Conservation (phyloP, 345 rosid species). For the Hevea brasiliensis region DNA sequence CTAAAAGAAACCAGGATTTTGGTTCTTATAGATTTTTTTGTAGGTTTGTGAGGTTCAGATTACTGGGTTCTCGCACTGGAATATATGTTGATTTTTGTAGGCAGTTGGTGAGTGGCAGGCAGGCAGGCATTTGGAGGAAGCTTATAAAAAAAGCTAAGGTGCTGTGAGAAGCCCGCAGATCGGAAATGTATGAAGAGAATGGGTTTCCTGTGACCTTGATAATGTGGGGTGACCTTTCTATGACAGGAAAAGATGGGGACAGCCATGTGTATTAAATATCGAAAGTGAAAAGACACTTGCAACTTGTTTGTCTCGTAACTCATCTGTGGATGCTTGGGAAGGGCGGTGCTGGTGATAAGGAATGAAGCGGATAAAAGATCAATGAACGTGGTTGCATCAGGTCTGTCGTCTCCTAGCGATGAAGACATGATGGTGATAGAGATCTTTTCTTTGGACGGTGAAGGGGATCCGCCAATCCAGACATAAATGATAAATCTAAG, state of each 20-base stretch:
- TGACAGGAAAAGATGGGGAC: not conserved
- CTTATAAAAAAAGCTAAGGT: not conserved
- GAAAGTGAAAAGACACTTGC: no score
- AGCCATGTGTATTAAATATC: not conserved
- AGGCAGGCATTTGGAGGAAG: not conserved
- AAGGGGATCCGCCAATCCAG: no score
- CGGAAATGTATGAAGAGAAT: conserved; percentile 10
- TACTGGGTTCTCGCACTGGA: not conserved
- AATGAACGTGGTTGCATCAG: not conserved
- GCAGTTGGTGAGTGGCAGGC: not conserved
- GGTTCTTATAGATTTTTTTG: no score
- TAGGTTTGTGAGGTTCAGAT: not conserved
- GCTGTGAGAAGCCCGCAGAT: not conserved
- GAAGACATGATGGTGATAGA: no score
- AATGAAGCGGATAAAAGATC: not conserved
- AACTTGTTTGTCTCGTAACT: no score
- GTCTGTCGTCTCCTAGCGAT: no score
- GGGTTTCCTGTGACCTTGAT: conserved; percentile 11
- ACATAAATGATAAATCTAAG: no score
- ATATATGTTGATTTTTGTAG: not conserved
- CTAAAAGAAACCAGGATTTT: not conserved
- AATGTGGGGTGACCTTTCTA: conserved; percentile 2
- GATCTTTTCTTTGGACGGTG: no score
- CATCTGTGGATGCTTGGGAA: no score
- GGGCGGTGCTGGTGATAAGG: no score